phyloP scores from a whole-genome alignment of 1,139 yeast genomes.

The Suhomyces atakaporum region DNA sequence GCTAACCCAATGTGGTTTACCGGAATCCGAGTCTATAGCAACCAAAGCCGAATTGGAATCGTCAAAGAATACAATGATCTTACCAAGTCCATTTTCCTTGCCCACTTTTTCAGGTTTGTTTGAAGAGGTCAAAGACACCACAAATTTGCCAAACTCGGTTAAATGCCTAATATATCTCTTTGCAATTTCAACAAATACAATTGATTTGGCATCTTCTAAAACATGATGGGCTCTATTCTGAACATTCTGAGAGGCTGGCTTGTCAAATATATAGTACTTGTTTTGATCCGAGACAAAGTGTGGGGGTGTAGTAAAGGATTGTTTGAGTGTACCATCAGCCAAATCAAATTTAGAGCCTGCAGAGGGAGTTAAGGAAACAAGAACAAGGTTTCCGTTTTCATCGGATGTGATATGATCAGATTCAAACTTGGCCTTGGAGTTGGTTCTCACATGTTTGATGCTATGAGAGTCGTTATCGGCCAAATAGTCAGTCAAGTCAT shows the following conservation, averaged over 20 bases:
- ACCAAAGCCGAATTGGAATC: conserved; percentile 22
- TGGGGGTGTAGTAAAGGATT: conserved; percentile 6
- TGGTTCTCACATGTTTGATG: conserved; percentile 16
- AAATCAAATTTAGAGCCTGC: conserved; percentile 15
- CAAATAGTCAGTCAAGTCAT: conserved; percentile 34
- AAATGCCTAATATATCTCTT: conserved; percentile 38
- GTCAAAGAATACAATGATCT: conserved; percentile 35
- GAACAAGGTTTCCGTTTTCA: conserved; percentile 9
- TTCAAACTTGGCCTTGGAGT: conserved; percentile 2
- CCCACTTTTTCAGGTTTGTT: neutral
- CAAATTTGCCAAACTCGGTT: conserved; percentile 34
- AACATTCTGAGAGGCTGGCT: conserved; percentile 32
- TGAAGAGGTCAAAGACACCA: conserved; percentile 15
- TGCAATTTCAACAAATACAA: conserved; percentile 13
- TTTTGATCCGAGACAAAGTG: conserved; percentile 10
- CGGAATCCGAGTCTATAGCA: conserved; percentile 36
- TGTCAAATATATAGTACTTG: conserved; percentile 26
- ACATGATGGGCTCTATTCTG: conserved; percentile 34
- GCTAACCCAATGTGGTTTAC: conserved; percentile 29
- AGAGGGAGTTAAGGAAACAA: conserved; percentile 9
- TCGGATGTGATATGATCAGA: conserved; percentile 13
- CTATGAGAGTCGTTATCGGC: conserved; percentile 22
- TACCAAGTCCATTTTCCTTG: conserved; percentile 32
- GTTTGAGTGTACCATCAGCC: conserved; percentile 15
- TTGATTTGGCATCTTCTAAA: conserved; percentile 29